A percentile compares a stretch with the other conserved stretches of the same genome.
Evolutionary conservation across 2,329 filamentous ascomycete genomes (phyloP).

Genomic region (Aspergillus melleus): DNA sequence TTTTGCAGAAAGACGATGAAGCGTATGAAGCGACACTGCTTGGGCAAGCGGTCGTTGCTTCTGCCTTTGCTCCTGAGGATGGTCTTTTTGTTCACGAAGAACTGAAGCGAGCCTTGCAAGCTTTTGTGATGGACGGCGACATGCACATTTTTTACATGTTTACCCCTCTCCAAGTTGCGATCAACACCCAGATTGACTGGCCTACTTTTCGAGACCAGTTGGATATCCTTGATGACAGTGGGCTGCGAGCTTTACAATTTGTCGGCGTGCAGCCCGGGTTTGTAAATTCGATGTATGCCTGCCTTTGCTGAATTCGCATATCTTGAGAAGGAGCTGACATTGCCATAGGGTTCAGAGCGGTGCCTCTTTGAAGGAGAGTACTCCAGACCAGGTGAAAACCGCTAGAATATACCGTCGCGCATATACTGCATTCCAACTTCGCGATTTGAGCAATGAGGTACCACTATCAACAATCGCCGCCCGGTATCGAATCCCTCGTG

Average conservation of each 20-base stretch:
- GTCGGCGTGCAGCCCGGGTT: constrained; percentile 67
- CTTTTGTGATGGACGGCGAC: constrained; percentile 78
- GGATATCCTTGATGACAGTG: constrained; percentile 69
- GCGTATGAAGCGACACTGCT: constrained; percentile 64
- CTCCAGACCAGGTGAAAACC: constrained; percentile 58
- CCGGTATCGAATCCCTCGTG: constrained; percentile 70
- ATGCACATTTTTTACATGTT: constrained; percentile 79
- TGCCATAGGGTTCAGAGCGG: constrained; percentile 65
- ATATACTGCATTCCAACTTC: constrained; percentile 74
- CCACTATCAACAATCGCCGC: constrained; percentile 68
- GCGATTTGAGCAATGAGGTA: constrained; percentile 74
- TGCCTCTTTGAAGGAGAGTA: constrained; percentile 60
- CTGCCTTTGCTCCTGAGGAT: constrained; percentile 71
- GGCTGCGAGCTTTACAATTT: constrained; percentile 66
- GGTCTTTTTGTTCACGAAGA: constrained; percentile 72
- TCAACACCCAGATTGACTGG: constrained; percentile 63
- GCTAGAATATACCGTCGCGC: constrained; percentile 69
- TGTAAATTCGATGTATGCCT: constrained; percentile 64
- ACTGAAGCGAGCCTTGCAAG: constrained; percentile 64
- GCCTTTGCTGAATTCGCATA: not conserved
- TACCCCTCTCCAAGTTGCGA: constrained; percentile 63
- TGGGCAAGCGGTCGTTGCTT: constrained; percentile 70
- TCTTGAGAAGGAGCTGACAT: constrained; percentile 7
- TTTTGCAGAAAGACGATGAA: constrained; percentile 52
- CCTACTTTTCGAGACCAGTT: constrained; percentile 70